phyloP scores from a whole-genome alignment of 129 eudicot species.

The Flaveria robusta region DNA sequence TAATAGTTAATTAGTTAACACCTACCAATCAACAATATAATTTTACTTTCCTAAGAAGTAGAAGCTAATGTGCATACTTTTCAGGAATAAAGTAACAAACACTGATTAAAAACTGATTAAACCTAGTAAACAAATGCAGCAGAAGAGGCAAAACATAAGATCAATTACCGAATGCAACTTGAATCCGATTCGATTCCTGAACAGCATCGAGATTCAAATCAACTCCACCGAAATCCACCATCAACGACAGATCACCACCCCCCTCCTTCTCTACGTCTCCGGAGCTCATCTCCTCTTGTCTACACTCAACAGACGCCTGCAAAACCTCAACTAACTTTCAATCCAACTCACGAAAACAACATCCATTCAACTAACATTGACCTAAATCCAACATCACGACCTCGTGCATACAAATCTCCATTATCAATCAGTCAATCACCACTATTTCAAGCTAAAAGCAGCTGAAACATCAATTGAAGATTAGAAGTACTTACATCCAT shows the following conservation, averaged over 20 bases:
- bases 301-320: slow-evolving; percentile 68
- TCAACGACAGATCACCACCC: slow-evolving; percentile 56
- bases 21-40: background rate
- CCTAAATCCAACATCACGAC: slow-evolving; percentile 22
- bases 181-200: slow-evolving; percentile 43
- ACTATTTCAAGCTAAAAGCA: too few species aligned
- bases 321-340: slow-evolving; percentile 25
- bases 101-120: slow-evolving; percentile 2
- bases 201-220: slow-evolving; percentile 38
- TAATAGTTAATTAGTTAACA: background rate
- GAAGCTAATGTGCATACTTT: slow-evolving; percentile 4
- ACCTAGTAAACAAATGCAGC: background rate
- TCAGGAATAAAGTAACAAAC: background rate
- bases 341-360: background rate
- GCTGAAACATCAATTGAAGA: background rate
- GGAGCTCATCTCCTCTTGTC: slow-evolving; percentile 49
- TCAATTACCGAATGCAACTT: slow-evolving; percentile 40
- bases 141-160: background rate
- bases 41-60: background rate
- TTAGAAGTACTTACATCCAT: slow-evolving; percentile 36
- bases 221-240: slow-evolving; percentile 46
- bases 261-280: slow-evolving; percentile 49
- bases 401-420: background rate
- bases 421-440: too few species aligned
- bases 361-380: slow-evolving; percentile 19